Conservation (phyloP, 2,329 filamentous ascomycete species). For the Ophiognomonia clavigignenti-juglandacearum region DNA sequence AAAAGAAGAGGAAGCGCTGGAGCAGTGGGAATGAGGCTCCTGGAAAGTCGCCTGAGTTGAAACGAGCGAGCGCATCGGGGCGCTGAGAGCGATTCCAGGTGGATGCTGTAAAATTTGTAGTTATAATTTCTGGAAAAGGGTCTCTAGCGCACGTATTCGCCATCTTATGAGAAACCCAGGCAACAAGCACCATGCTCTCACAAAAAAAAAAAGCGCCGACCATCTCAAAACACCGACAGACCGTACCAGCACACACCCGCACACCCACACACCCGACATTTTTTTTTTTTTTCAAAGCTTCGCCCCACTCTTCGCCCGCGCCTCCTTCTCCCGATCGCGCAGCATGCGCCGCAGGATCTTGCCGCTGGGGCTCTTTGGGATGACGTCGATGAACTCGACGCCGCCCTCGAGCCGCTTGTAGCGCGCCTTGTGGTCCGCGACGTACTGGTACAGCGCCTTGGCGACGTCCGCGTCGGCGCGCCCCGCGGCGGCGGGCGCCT, state of each 20-base stretch:
- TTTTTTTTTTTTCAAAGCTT: conserved; percentile 55
- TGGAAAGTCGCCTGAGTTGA: not conserved
- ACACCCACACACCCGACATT: too few species aligned
- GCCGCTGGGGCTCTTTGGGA: conserved; percentile 61
- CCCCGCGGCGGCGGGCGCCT: conserved; percentile 28
- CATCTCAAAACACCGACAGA: not conserved
- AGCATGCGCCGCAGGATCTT: conserved; percentile 61
- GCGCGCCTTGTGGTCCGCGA: conserved; percentile 52
- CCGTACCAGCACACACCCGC: not conserved
- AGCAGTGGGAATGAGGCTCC: not conserved
- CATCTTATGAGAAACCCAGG: too few species aligned
- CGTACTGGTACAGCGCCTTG: conserved; percentile 44
- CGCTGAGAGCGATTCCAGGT: too few species aligned
- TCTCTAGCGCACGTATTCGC: too few species aligned
- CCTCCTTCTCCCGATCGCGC: conserved; percentile 63
- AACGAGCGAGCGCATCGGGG: too few species aligned
- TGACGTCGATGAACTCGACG: conserved; percentile 49
- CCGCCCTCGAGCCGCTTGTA: conserved; percentile 54
- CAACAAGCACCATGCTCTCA: too few species aligned
- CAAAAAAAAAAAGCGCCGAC: too few species aligned
- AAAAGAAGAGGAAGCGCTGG: not conserved
- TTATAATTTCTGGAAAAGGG: too few species aligned
- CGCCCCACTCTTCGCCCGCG: conserved; percentile 51
- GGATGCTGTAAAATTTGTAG: too few species aligned
- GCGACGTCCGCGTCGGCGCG: conserved; percentile 42